phyloP scores from a whole-genome alignment of 2,329 filamentous ascomycete genomes.

The Sporothrix pallida region DNA sequence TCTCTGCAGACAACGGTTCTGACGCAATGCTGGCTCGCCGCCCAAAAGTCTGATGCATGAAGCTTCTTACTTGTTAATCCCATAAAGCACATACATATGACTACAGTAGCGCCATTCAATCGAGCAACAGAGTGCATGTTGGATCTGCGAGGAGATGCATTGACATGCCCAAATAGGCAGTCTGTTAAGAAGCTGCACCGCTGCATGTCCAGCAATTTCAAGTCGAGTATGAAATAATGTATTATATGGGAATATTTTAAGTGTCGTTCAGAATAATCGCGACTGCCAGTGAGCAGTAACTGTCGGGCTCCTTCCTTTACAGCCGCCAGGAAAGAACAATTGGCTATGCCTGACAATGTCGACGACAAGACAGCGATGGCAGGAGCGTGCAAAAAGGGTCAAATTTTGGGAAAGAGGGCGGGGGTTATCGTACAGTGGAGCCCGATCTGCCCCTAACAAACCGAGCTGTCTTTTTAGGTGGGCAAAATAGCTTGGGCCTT shows the following conservation, averaged over 20 bases:
- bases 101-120: conserved; percentile 5
- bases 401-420: background rate
- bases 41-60: background rate
- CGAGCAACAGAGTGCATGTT: background rate
- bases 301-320: no score
- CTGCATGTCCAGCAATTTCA: background rate
- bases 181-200: background rate
- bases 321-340: background rate
- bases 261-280: no score
- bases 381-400: background rate
- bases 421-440: conserved; percentile 11
- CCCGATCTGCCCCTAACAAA: conserved; percentile 24
- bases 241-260: no score
- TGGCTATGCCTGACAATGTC: background rate
- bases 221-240: no score
- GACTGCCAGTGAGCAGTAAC: no score
- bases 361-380: background rate
- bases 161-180: conserved; percentile 6
- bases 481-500: conserved; percentile 9
- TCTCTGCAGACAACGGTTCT: background rate
- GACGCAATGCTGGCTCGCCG: background rate
- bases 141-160: background rate
- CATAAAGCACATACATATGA: conserved; percentile 14
- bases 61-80: background rate
- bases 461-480: conserved; percentile 5